Conservation (phyloP, 257 asterid species). For the Nicotiana undulata region DNA sequence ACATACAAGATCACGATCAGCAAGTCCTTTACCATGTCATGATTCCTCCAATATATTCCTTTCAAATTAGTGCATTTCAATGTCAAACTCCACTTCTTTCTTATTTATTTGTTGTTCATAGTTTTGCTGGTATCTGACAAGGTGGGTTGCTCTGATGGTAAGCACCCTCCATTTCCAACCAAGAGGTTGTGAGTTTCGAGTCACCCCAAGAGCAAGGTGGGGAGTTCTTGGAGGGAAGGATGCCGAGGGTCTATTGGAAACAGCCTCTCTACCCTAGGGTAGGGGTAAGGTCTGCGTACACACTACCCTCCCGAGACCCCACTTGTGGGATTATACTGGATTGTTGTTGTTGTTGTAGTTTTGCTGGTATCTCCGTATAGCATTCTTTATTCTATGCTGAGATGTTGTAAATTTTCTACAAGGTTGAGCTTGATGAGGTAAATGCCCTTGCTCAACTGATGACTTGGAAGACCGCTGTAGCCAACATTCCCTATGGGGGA, state of each 20-base stretch:
- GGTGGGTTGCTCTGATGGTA: too few species aligned
- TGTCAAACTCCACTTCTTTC: too few species aligned
- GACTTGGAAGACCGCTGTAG: conserved; percentile 99
- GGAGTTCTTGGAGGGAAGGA: too few species aligned
- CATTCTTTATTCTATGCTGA: conserved; percentile 9
- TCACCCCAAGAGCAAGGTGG: too few species aligned
- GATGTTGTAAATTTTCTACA: conserved; percentile 1
- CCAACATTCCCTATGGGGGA: conserved; percentile 90
- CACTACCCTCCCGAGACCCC: too few species aligned
- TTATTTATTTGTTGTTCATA: too few species aligned
- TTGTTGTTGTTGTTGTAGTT: not conserved
- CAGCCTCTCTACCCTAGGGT: too few species aligned
- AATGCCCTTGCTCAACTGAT: conserved; percentile 97
- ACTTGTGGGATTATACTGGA: too few species aligned
- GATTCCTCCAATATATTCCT: not conserved
- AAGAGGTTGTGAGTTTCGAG: too few species aligned
- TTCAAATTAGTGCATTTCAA: not conserved
- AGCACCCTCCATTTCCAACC: too few species aligned
- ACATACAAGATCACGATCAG: not conserved
- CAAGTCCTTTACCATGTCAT: not conserved
- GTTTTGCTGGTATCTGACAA: not conserved
- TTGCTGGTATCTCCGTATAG: not conserved
- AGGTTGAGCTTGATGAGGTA: conserved; percentile 98
- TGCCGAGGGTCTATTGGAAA: too few species aligned
- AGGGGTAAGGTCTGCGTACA: too few species aligned